Evolutionary conservation across 2,329 filamentous ascomycete genomes (phyloP).

Genomic region (Peltaster fructicola): DNA sequence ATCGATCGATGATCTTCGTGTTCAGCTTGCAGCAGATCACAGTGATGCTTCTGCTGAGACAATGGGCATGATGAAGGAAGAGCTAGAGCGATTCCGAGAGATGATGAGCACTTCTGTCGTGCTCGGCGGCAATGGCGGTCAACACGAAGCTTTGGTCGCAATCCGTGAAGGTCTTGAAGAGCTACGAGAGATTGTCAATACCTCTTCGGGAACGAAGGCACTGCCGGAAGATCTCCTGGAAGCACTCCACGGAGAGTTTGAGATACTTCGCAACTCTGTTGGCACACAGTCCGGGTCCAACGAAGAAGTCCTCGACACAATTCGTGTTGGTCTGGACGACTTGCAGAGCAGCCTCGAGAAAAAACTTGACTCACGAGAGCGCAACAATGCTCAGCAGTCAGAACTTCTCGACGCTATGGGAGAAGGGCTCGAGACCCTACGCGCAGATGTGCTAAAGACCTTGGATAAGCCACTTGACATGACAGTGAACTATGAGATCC

Average conservation of each 20-base stretch:
- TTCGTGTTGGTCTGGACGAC: conserved; percentile 33
- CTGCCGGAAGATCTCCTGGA: conserved; percentile 33
- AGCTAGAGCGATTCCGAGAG: conserved; percentile 27
- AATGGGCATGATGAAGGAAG: conserved; percentile 24
- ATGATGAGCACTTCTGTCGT: conserved; percentile 26
- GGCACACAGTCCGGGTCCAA: conserved; percentile 23
- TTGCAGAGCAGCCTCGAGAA: conserved; percentile 31
- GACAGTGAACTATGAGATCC: conserved; percentile 73
- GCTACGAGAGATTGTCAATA: conserved; percentile 24
- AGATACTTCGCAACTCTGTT: conserved; percentile 28
- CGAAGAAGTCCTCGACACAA: conserved; percentile 31
- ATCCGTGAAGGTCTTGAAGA: conserved; percentile 20
- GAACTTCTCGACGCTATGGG: conserved; percentile 45
- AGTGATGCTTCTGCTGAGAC: conserved; percentile 24
- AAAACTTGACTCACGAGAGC: conserved; percentile 37
- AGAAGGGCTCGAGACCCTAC: conserved; percentile 56
- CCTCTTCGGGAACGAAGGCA: no score
- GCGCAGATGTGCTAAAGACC: conserved; percentile 56
- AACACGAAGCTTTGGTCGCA: conserved; percentile 13
- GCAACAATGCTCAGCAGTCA: conserved; percentile 30
- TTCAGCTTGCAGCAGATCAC: conserved; percentile 22
- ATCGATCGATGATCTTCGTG: conserved; percentile 25
- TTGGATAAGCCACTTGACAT: conserved; percentile 65
- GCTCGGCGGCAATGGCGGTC: conserved; percentile 10
- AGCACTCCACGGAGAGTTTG: conserved; percentile 32